Base-by-base conservation (phyloP, 306 rosid species). In the Malus fusca region DNA sequence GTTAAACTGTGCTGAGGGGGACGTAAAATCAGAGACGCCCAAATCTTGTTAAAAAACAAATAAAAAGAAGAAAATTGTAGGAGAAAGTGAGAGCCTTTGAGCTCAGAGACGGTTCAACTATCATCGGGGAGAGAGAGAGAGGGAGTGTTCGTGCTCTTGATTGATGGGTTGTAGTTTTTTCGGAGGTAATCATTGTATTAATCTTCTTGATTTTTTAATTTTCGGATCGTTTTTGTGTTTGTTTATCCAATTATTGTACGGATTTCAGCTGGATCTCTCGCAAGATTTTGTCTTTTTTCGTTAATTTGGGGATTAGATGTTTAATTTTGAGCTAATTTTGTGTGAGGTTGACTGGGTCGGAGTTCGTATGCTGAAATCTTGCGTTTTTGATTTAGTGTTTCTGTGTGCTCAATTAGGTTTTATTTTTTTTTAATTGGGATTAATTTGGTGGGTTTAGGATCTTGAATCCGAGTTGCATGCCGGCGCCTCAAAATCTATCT, bases 251-350 rank as follows among this genome's bases (percentile, higher is more conserved):
- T n/a, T 55, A 12, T 11, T 42, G 68, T 60, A 13, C 4, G 5
- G 42, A 58, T 21, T 37, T 21, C 37, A 14, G 72, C 73, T 72
- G 30, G 82, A 72, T 78, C 82, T 21, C 65, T 72, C 26, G 2
- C 31, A 65, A 53, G 55, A 10, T 72, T 10, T 23, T 3, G 13
- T 44, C 25, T 77, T 68, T 59, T 51, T 4, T 22, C 52, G 25
- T n/a, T 69, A 21, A 44, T 48, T 4, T 69, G 59, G 69, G 71
- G 18, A 25, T 30, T 46, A 25, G 77, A 30, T 43, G 37, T 40
- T 52, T 10, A 26, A 26, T 71, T 72, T 19, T 11, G 68, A 43
- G 30, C 56, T 51, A 35, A 18, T 42, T 52, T 43, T 26, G 52
- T 51, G 15, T 33, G 65, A 60, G 26, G 15, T 35, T 43, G 25